Evolutionary conservation across 2,329 filamentous ascomycete species (phyloP).

Genomic region (Thielaviopsis populi): DNA sequence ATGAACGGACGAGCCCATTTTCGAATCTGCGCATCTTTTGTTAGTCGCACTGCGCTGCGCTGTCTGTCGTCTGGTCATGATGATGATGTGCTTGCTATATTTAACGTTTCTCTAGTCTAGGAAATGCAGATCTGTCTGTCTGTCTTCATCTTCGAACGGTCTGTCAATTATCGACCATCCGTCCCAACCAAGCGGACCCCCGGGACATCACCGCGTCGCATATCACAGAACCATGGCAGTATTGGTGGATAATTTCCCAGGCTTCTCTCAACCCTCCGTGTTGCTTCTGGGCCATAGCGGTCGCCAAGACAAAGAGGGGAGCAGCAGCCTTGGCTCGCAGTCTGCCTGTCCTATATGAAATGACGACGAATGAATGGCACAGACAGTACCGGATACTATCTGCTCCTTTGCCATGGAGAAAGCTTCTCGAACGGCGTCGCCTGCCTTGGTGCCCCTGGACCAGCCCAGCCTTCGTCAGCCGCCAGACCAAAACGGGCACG

Average conservation of each 20-base stretch:
- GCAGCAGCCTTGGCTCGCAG: not conserved
- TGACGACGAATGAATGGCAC: not conserved
- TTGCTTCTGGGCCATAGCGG: not conserved
- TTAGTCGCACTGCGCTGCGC: no score
- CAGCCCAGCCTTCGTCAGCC: not conserved
- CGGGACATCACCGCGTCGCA: not conserved
- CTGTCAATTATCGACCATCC: not conserved
- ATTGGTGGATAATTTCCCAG: not conserved
- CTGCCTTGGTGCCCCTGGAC: not conserved
- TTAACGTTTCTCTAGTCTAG: not conserved
- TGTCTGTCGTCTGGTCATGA: no score
- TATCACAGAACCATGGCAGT: not conserved
- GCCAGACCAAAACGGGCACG: not conserved
- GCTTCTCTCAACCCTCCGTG: not conserved
- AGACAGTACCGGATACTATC: not conserved
- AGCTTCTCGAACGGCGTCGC: not conserved
- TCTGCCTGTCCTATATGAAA: not conserved
- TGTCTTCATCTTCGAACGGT: not conserved
- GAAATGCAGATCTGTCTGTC: not conserved
- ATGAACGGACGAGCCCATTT: not conserved
- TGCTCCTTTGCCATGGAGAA: not conserved
- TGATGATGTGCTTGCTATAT: no score
- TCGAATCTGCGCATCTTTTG: not conserved
- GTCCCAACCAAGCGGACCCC: not conserved
- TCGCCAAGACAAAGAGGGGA: not conserved